Evolutionary conservation across 176 grass and related monocot genomes (phyloP).

Genomic region (Saccharum spontaneum): DNA sequence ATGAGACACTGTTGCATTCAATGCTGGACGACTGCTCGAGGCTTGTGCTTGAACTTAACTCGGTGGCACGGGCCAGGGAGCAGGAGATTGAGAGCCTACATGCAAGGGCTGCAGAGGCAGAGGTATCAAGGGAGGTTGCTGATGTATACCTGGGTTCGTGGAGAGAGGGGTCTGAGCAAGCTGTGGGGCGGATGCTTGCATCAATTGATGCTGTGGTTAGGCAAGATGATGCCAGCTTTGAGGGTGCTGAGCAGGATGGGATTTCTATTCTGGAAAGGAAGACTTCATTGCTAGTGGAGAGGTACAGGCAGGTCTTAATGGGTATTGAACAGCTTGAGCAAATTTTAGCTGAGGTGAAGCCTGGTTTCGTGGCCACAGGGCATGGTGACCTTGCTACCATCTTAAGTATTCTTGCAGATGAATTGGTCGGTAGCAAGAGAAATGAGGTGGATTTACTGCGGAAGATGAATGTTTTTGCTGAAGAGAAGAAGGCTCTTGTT

Average conservation of each 20-base stretch:
- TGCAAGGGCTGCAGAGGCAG: constrained; percentile 43
- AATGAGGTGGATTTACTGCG: constrained; percentile 61
- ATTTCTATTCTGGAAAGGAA: constrained; percentile 67
- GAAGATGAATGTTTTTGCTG: constrained; percentile 39
- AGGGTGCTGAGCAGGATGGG: constrained; percentile 39
- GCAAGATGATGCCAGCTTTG: constrained; percentile 35
- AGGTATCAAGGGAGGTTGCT: constrained; percentile 57
- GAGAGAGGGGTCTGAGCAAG: constrained; percentile 52
- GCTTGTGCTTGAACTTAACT: constrained; percentile 63
- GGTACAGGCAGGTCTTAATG: constrained; percentile 52
- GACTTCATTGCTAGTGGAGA: constrained; percentile 54
- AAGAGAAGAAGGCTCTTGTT: constrained; percentile 62
- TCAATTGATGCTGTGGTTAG: constrained; percentile 60
- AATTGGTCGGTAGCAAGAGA: constrained; percentile 76
- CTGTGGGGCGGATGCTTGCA: constrained; percentile 50
- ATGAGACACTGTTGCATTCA: constrained; percentile 51
- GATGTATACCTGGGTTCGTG: constrained; percentile 59
- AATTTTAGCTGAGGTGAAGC: constrained; percentile 58
- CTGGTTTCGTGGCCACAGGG: constrained; percentile 45
- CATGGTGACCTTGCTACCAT: constrained; percentile 37
- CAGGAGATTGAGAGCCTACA: constrained; percentile 67
- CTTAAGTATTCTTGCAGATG: constrained; percentile 48
- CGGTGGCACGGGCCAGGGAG: constrained; percentile 46
- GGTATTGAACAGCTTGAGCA: constrained; percentile 68
- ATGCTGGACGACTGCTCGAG: constrained; percentile 88